Conservation (phyloP, 306 rosid species). For the Morella rubra region DNA sequence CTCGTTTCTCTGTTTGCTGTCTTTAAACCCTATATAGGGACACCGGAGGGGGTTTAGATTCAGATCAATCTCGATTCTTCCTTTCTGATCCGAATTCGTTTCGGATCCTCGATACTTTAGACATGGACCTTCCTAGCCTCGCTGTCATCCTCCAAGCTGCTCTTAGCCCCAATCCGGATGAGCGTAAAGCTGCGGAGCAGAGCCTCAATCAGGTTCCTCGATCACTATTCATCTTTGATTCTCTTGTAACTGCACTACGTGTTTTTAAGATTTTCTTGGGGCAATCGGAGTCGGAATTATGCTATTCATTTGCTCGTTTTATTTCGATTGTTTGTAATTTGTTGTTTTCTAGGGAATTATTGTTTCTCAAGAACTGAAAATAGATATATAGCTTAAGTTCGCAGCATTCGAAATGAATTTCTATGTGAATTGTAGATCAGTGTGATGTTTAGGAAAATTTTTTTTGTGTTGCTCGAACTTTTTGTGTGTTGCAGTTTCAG, state of each 20-base stretch:
- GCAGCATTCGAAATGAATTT: slow-evolving; percentile 3
- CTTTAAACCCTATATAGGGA: slow-evolving; percentile 48
- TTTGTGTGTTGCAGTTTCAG: slow-evolving; percentile 58
- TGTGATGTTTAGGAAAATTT: background rate
- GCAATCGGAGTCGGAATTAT: background rate
- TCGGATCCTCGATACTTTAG: background rate
- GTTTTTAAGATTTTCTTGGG: background rate
- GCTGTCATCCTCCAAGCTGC: slow-evolving; percentile 77
- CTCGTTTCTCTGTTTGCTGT: slow-evolving; percentile 29
- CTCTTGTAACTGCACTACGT: background rate
- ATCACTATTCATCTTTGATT: background rate
- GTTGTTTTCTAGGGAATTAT: background rate
- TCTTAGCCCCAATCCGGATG: slow-evolving; percentile 87
- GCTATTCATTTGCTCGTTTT: background rate
- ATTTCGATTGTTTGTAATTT: background rate
- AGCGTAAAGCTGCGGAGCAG: slow-evolving; percentile 91
- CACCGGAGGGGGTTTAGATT: slow-evolving; percentile 36
- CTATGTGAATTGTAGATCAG: slow-evolving; percentile 2
- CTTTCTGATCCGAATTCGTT: background rate
- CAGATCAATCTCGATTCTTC: slow-evolving; percentile 17
- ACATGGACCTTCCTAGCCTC: slow-evolving; percentile 84
- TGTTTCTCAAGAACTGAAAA: background rate
- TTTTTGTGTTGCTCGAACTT: background rate
- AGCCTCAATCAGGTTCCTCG: slow-evolving; percentile 75
- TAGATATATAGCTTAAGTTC: background rate